phyloP scores from a whole-genome alignment of 768 basidiomycete genomes.

The Amanita pallidorosea region DNA sequence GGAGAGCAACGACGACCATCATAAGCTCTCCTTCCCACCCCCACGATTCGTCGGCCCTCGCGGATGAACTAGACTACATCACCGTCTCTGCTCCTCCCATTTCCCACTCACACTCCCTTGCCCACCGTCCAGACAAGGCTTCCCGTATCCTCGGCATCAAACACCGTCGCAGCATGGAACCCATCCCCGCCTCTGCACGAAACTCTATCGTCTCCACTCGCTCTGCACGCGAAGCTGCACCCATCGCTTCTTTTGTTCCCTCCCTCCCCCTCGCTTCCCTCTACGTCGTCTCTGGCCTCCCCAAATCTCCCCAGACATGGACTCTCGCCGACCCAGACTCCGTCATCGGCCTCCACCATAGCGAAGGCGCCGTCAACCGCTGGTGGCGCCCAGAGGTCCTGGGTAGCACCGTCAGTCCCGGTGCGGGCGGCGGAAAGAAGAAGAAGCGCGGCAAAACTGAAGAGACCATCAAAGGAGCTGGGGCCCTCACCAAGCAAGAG shows the following conservation, averaged over 20 bases:
- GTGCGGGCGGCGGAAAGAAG: conserved; percentile 72
- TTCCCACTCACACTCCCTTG: conserved; percentile 23
- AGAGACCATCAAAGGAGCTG: conserved; percentile 63
- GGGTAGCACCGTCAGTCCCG: conserved; percentile 78
- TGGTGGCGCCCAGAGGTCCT: conserved; percentile 92
- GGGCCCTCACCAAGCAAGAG: conserved; percentile 76
- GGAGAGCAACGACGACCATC: conserved; percentile 7
- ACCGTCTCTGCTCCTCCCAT: conserved; percentile 30
- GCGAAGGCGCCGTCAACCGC: conserved; percentile 74
- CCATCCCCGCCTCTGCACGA: conserved; percentile 67
- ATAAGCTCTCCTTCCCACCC: conserved; percentile 19
- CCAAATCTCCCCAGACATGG: conserved; percentile 87
- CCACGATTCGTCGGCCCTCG: conserved; percentile 33
- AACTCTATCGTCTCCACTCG: conserved; percentile 72
- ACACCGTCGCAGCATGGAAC: conserved; percentile 75
- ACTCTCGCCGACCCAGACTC: conserved; percentile 79
- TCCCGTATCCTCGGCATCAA: conserved; percentile 67
- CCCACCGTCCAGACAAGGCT: conserved; percentile 57
- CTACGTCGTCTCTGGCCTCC: conserved; percentile 82
- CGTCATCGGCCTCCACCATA: conserved; percentile 71
- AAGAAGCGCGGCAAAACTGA: conserved; percentile 57
- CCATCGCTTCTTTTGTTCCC: conserved; percentile 52
- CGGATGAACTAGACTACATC: conserved; percentile 70
- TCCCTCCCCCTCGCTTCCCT: conserved; percentile 72
- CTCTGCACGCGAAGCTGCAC: conserved; percentile 46